Conservation (phyloP, 2,329 filamentous ascomycete genomes). For the Pseudodiploospora longispora region DNA sequence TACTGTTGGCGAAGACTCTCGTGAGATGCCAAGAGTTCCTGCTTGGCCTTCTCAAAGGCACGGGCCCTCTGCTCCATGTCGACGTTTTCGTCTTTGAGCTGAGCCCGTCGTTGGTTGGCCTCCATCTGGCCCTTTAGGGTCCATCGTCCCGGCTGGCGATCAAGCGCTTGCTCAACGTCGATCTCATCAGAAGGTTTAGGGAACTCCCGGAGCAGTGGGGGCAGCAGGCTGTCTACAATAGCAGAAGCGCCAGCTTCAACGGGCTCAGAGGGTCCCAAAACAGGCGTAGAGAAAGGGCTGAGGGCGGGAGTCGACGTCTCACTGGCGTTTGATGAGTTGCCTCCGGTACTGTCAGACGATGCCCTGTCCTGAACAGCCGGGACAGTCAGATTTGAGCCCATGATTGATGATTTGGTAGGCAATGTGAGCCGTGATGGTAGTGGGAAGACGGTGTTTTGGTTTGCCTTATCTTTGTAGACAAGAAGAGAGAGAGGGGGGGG, state of each 20-base stretch:
- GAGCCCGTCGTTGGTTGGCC: slow-evolving; percentile 21
- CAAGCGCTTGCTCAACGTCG: slow-evolving; percentile 34
- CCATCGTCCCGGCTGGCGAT: slow-evolving; percentile 35
- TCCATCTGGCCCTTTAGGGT: slow-evolving; percentile 28
- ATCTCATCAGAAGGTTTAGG: slow-evolving; percentile 32
- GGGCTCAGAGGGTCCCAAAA: slow-evolving; percentile 4
- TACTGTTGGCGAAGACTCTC: slow-evolving; percentile 12
- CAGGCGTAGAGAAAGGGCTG: slow-evolving; percentile 4
- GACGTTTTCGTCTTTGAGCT: slow-evolving; percentile 13
- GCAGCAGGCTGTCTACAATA: slow-evolving; percentile 18
- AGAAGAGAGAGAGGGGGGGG: no score
- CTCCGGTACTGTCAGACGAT: not conserved
- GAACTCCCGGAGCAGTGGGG: slow-evolving; percentile 27
- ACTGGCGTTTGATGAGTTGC: not conserved
- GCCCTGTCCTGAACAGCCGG: no score
- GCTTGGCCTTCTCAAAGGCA: slow-evolving; percentile 40
- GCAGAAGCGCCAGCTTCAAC: slow-evolving; percentile 1
- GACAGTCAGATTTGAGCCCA: no score
- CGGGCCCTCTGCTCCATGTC: slow-evolving; percentile 27
- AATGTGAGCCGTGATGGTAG: no score
- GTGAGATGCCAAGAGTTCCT: slow-evolving; percentile 34
- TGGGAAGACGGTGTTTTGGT: no score
- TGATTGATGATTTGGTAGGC: no score
- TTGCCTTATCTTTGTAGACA: no score
- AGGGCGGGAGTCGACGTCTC: slow-evolving; percentile 1